Conservation (phyloP, 75 land plant genomes). For the Adiantum capillusveneris region DNA sequence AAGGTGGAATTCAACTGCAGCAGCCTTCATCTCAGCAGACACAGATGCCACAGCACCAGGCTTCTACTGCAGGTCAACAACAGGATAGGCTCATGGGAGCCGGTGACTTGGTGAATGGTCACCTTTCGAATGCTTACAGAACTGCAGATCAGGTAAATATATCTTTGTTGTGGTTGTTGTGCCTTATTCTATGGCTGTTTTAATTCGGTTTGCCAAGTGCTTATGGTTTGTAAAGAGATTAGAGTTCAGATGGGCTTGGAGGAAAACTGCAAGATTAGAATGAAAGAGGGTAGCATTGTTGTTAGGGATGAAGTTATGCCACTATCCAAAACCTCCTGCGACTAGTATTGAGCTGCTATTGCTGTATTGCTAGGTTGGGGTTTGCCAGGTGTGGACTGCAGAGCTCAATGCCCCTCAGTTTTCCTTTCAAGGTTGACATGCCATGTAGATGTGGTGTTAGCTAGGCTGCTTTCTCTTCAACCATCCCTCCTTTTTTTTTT, state of each 20-base stretch:
- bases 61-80: constrained; percentile 22
- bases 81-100: constrained; percentile 15
- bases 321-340: too few species aligned
- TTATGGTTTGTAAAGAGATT: constrained; percentile 1
- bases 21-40: constrained; percentile 41
- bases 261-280: not conserved
- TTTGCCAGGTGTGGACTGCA: too few species aligned
- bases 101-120: constrained; percentile 4
- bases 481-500: too few species aligned
- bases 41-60: constrained; percentile 26
- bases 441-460: too few species aligned
- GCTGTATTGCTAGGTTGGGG: not conserved
- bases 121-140: constrained; percentile 23
- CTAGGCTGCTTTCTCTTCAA: too few species aligned
- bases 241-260: not conserved
- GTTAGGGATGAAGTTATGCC: too few species aligned
- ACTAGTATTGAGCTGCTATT: not conserved
- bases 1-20: not conserved
- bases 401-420: too few species aligned
- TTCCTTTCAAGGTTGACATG: too few species aligned
- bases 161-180: not conserved
- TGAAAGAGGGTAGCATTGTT: too few species aligned
- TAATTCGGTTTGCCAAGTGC: not conserved
- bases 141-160: constrained; percentile 10
- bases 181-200: not conserved